Conservation (phyloP, 768 basidiomycete genomes). For the Amanita pallidorosea region DNA sequence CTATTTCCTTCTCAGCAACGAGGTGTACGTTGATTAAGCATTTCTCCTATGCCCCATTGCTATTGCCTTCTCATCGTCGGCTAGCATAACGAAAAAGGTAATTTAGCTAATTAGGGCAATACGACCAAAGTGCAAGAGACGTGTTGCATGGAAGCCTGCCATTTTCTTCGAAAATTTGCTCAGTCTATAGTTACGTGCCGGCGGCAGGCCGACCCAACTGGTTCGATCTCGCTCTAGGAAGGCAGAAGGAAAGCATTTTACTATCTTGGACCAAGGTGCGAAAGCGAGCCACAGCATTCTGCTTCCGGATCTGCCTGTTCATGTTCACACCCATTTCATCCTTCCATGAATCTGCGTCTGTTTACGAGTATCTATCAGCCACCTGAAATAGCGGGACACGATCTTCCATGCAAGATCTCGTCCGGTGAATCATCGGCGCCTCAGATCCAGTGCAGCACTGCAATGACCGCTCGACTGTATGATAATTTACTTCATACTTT, state of each 20-base stretch:
- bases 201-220: constrained; percentile 1
- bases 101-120: constrained; percentile 2
- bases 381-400: not conserved
- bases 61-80: not conserved
- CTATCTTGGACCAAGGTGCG: not conserved
- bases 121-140: not conserved
- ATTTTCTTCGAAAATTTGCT: not conserved
- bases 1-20: not conserved
- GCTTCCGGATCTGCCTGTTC: constrained; percentile 6
- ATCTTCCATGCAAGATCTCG: constrained; percentile 4
- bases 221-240: constrained; percentile 3
- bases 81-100: not conserved
- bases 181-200: constrained; percentile 1
- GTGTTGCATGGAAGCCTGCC: constrained; percentile 2
- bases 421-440: constrained; percentile 1
- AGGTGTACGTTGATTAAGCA: not conserved
- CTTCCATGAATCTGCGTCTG: constrained; percentile 2
- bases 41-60: not conserved
- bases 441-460: not conserved
- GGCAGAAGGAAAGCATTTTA: not conserved
- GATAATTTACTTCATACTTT: constrained; percentile 1
- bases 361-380: constrained; percentile 6
- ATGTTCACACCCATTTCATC: not conserved
- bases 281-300: not conserved
- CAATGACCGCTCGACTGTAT: not conserved